Conservation (phyloP, 1,284 basidiomycete species). For the Fomitopsis schrenkii region DNA sequence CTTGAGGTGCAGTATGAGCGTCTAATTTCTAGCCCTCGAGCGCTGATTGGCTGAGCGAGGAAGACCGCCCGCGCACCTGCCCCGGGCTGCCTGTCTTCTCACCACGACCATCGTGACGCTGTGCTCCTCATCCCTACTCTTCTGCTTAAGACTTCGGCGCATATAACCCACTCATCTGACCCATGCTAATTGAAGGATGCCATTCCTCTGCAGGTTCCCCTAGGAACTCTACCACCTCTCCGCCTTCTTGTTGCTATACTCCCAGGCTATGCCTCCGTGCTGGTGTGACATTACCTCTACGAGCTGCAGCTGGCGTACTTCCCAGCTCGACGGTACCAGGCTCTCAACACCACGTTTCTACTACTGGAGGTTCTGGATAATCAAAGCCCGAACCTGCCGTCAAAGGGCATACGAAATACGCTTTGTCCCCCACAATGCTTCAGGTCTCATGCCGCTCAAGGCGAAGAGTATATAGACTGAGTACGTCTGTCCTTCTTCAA, state of each 20-base stretch:
- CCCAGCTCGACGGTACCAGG: background rate
- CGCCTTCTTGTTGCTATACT: background rate
- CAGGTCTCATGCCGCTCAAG: background rate
- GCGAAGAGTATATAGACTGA: background rate
- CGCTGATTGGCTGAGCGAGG: slow-evolving; percentile 2
- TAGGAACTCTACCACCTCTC: background rate
- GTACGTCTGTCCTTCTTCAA: background rate
- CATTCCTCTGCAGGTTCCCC: background rate
- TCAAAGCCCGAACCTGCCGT: background rate
- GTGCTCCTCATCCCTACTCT: too few species aligned
- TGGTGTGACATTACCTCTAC: background rate
- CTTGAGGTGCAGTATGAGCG: background rate
- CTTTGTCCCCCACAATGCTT: background rate
- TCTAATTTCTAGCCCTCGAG: background rate
- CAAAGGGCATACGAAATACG: background rate
- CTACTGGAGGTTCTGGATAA: background rate
- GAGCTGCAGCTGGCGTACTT: background rate
- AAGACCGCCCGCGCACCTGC: background rate
- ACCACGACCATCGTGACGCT: background rate
- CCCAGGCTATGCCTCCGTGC: background rate
- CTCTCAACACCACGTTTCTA: background rate
- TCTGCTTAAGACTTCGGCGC: too few species aligned
- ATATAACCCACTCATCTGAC: too few species aligned
- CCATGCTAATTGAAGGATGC: too few species aligned
- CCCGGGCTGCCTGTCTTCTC: background rate